phyloP scores from a whole-genome alignment of 164 flowering plant species.

The Piper betle region DNA sequence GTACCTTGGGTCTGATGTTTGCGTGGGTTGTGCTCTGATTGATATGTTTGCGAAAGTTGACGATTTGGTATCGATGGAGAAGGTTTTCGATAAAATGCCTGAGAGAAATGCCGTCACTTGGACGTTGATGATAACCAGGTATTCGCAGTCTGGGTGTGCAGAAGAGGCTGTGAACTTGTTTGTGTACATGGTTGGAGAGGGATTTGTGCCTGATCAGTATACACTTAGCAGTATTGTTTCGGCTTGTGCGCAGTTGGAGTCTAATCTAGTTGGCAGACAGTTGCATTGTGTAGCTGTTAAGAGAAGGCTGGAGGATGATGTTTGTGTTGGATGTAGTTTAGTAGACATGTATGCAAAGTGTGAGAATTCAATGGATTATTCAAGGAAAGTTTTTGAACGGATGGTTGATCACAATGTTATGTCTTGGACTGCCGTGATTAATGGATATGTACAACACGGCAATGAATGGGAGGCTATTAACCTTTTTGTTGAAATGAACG shows the following conservation, averaged over 20 bases:
- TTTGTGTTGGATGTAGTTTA: slow-evolving; percentile 62
- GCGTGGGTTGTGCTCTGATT: slow-evolving; percentile 68
- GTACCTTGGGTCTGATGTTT: slow-evolving; percentile 47
- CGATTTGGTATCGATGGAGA: slow-evolving; percentile 41
- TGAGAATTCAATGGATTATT: slow-evolving; percentile 33
- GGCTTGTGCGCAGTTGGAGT: slow-evolving; percentile 49
- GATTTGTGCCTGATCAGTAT: slow-evolving; percentile 42
- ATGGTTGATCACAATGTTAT: slow-evolving; percentile 62
- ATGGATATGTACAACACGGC: slow-evolving; percentile 56
- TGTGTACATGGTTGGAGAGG: slow-evolving; percentile 44
- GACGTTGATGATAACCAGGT: slow-evolving; percentile 75
- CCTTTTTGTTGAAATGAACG: slow-evolving; percentile 45
- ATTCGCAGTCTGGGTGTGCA: slow-evolving; percentile 42
- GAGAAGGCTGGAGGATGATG: slow-evolving; percentile 43
- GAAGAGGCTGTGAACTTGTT: slow-evolving; percentile 41
- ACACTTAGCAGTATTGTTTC: slow-evolving; percentile 52
- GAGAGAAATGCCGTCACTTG: slow-evolving; percentile 56
- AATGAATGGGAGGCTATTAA: slow-evolving; percentile 43
- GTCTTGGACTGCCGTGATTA: slow-evolving; percentile 87
- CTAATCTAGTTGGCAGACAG: slow-evolving; percentile 41
- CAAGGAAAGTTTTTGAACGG: slow-evolving; percentile 53
- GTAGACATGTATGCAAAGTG: slow-evolving; percentile 81
- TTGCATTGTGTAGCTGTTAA: slow-evolving; percentile 44
- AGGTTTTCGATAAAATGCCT: slow-evolving; percentile 62
- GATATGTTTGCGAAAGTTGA: slow-evolving; percentile 61